Base-by-base conservation (phyloP, 805 yeast genomes). In the Starmerella vitae region DNA sequence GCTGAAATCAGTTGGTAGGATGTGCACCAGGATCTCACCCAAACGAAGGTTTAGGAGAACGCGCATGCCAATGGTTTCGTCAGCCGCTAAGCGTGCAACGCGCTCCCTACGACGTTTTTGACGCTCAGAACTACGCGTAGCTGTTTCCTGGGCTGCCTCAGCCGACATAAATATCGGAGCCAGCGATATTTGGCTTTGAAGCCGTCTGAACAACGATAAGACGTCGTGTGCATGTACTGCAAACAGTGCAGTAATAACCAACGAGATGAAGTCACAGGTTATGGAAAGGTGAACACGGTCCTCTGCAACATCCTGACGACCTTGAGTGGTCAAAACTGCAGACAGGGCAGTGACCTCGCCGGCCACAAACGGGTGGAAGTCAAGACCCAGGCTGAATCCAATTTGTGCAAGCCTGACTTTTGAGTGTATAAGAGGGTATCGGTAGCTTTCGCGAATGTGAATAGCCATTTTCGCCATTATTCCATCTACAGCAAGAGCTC, bases 171-270 rank as follows among this genome's bases (percentile, higher is more conserved):
- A 41, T 2, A 36, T 27, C 3, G 49, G 49, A 2, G 45, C 42
- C 10, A 20, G 35, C 12, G 51, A 41, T 13, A 47, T 37, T 30
- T 48, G 53, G 6, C 42, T 34, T 26, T 44, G 46, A 17, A 50
- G 36, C 4, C 50, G 50, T 37, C 46, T 42, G 37, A 49, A 41
- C 29, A 50, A 34, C 13, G 76, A 75, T 51, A 72, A 70, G 33
- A 91, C 76, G 57, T 86, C 95, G 46, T 78, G 66, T 22, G 83
- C 63, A 51, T 80, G 84, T 0, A 94, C 77, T 0, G 91, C 91
- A 0, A 93, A 78, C 52, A 91, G 66, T 0, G 94, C 84, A 0
- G 97, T 86, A 43, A 79, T 63, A 51, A 71, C 83, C 2, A 82
- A 52, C 41, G 72, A 72, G 13, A 77, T 64, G 0, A 72, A 62